These are phyloP conservation scores for Starmerella khaoyaiensis DNA, from an alignment of 805 yeast genomes.

Conservation along the genomic window DNA sequence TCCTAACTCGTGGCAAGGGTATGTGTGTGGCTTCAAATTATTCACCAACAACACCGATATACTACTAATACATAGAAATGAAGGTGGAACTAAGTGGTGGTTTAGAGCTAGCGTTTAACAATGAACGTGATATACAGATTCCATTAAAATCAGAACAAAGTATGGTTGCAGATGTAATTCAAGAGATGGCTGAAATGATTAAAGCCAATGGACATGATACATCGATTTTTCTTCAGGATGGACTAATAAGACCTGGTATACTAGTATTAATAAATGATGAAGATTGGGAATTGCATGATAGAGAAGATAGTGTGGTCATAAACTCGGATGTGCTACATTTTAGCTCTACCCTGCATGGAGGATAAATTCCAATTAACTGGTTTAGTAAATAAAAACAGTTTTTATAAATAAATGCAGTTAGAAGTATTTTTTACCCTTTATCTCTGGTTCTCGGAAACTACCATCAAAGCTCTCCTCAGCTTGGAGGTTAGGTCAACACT, in stretches of 20 bases:
- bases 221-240: slow-evolving; percentile 72
- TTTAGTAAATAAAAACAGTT: not conserved
- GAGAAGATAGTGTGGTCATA: slow-evolving; percentile 65
- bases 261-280: slow-evolving; percentile 83
- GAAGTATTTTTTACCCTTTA: not conserved
- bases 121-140: slow-evolving; percentile 40
- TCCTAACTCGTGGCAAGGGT: too few relatives aligned
- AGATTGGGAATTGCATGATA: slow-evolving; percentile 94
- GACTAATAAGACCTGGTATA: slow-evolving; percentile 78
- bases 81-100: slow-evolving; percentile 49
- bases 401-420: not conserved
- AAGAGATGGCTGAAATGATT: slow-evolving; percentile 22
- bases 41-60: too few relatives aligned
- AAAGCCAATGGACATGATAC: slow-evolving; percentile 31
- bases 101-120: slow-evolving; percentile 61
- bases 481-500: too few relatives aligned
- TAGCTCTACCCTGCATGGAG: slow-evolving; percentile 92
- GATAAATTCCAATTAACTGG: slow-evolving; percentile 31
- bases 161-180: slow-evolving; percentile 36
- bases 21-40: too few relatives aligned
- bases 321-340: slow-evolving; percentile 68
- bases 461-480: too few relatives aligned
- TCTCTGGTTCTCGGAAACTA: too few relatives aligned
- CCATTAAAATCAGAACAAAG: slow-evolving; percentile 32
- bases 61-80: too few relatives aligned